Evolutionary conservation across 192 early-diverging fungal species (phyloP), one percentile per base, ranked within the genome.

Genomic region (Geranomyces variabilis): DNA sequence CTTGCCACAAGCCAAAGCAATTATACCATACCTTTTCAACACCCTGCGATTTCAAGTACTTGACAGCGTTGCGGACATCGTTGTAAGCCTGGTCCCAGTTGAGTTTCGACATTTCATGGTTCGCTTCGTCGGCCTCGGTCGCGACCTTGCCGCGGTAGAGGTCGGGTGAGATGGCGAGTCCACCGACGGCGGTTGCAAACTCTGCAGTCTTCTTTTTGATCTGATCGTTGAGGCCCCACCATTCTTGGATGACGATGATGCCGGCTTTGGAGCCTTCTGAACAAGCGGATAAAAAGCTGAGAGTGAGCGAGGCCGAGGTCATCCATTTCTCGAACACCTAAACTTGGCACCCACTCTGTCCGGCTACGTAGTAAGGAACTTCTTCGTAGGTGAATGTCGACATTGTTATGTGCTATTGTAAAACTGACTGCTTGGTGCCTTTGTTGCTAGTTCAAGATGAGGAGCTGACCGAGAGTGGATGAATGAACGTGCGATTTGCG

Each of bases 141-240:
- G 80, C 71, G 14, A 81, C 70, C 45, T 72, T 70, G 43, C 80
- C 80, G 15, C 72, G 67, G 63, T 78, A 75, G 9, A 75, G 57
- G 46, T 78, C 72, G 26, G 77, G 77, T 1, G 77, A 41, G 49
- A 78, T 73, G 43, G 76, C 76, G 19, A 78, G 48, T 2, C 51
- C 67, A 28, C 47, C 47, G 0, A 78, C 26, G 26, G 33, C 36
- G 0, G 68, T 33, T 30, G 68, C 69, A 67, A 49, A 74, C n/a
- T 69, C 41, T 10, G 19, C 28, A 24, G 63, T 66, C 61, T 53
- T 69, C 21, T 70, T 69, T 61, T 74, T 78, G 67, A 73, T 73
- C 34, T 78, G 76, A 5, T 78, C 34, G 43, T 70, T 71, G 22
- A 78, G 24, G 36, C 76, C 76, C 76, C 70, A 73, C 69, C 62